phyloP scores from a whole-genome alignment of 306 rosid species.

The Trifolium pratense region DNA sequence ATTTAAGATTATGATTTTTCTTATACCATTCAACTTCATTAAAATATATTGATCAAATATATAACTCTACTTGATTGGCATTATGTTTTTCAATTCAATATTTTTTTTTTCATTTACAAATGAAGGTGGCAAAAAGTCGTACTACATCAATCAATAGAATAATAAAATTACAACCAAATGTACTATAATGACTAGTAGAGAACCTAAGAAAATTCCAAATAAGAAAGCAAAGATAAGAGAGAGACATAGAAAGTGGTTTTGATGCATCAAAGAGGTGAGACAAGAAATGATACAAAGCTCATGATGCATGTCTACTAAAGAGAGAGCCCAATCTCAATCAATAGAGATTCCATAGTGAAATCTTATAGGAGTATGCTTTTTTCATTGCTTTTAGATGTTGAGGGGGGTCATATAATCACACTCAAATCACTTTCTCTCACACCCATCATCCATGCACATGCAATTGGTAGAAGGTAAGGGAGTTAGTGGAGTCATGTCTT shows the following conservation, averaged over 20 bases:
- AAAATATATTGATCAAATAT: too few species aligned
- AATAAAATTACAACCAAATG: not conserved
- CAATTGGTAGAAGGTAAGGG: conserved; percentile 42
- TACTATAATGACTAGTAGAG: not conserved
- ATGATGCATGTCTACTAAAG: conserved; percentile 88
- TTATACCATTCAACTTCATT: too few species aligned
- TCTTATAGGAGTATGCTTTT: conserved; percentile 59
- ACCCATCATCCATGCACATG: conserved; percentile 89
- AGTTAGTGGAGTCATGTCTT: conserved; percentile 67
- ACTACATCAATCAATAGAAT: not conserved
- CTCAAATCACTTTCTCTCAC: conserved; percentile 57
- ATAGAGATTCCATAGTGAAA: conserved; percentile 63
- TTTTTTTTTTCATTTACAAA: too few species aligned
- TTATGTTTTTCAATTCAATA: too few species aligned
- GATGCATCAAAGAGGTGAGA: conserved; percentile 62
- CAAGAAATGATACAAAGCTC: conserved; percentile 69
- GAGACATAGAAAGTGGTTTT: conserved; percentile 30
- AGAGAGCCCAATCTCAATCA: conserved; percentile 68
- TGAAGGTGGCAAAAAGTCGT: not conserved
- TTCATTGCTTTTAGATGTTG: conserved; percentile 44
- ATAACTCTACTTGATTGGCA: too few species aligned
- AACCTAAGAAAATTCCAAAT: conserved; percentile 46
- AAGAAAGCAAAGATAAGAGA: conserved; percentile 17
- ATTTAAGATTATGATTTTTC: too few species aligned
- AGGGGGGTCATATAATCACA: conserved; percentile 45